phyloP scores from a whole-genome alignment of 2,329 filamentous ascomycete species.

The Diaporthe citri region DNA sequence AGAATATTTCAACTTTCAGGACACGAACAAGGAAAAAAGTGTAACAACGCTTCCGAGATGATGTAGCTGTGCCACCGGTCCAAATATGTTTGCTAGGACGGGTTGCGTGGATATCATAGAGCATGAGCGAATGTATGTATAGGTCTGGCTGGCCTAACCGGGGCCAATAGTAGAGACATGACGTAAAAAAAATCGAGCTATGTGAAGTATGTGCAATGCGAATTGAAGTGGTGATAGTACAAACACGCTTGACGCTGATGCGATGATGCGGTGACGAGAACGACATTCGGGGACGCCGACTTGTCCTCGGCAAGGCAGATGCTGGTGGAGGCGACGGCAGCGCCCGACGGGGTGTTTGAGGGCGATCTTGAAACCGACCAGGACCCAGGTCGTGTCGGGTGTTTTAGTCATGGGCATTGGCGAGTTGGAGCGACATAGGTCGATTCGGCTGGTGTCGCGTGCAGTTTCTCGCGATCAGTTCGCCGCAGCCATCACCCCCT shows the following conservation, averaged over 20 bases:
- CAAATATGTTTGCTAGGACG: slow-evolving; percentile 27
- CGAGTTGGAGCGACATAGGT: not conserved
- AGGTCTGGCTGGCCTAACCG: slow-evolving; percentile 31
- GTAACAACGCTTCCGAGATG: slow-evolving; percentile 32
- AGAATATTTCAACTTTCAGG: not conserved
- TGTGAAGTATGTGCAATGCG: slow-evolving; percentile 38
- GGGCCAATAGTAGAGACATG: slow-evolving; percentile 33
- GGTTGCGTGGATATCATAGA: slow-evolving; percentile 38
- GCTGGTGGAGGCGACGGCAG: slow-evolving; percentile 11
- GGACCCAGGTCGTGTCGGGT: not conserved
- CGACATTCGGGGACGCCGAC: not conserved
- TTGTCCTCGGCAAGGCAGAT: not conserved
- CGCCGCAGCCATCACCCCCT: not conserved
- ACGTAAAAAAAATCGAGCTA: slow-evolving; percentile 21
- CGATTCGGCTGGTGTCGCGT: not conserved
- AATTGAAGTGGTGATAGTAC: slow-evolving; percentile 36
- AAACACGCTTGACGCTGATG: slow-evolving; percentile 31
- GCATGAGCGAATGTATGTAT: slow-evolving; percentile 37
- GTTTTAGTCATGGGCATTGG: not conserved
- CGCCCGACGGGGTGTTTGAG: not conserved
- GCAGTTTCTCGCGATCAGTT: not conserved
- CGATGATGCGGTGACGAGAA: slow-evolving; percentile 3
- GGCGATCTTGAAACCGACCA: not conserved
- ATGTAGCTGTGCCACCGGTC: slow-evolving; percentile 31
- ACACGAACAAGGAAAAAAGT: slow-evolving; percentile 9